Evolutionary conservation across 768 basidiomycete genomes (phyloP).

Genomic region (Termitomyces sp.): DNA sequence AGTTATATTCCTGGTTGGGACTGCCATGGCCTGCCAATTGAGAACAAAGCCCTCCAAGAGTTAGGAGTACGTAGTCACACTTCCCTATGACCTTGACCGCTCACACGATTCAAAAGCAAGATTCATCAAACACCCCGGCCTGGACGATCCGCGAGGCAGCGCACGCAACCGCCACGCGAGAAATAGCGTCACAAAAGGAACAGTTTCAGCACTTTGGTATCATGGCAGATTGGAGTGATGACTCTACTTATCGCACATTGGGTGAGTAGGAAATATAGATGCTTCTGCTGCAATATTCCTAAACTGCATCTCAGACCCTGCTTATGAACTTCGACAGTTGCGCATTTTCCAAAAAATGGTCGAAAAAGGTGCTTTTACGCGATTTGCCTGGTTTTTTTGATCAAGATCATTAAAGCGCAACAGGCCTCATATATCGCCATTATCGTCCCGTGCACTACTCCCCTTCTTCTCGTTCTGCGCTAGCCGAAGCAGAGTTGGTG

Average conservation of each 20-base stretch:
- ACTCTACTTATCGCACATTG: constrained; percentile 78
- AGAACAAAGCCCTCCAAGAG: constrained; percentile 84
- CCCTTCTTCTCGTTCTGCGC: constrained; percentile 87
- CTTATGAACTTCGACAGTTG: constrained; percentile 86
- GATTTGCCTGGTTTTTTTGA: background rate
- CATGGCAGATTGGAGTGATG: constrained; percentile 84
- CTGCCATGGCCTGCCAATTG: constrained; percentile 96
- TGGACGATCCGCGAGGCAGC: constrained; percentile 65
- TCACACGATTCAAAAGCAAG: constrained; percentile 34
- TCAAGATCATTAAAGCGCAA: background rate
- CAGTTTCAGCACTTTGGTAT: constrained; percentile 82
- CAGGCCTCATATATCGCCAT: constrained; percentile 79
- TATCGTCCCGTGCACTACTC: constrained; percentile 93
- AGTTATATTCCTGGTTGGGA: constrained; percentile 98
- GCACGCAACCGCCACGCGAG: constrained; percentile 60
- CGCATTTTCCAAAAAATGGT: constrained; percentile 86
- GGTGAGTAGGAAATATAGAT: constrained; percentile 36
- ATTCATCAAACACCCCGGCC: constrained; percentile 50
- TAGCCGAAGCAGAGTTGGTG: constrained; percentile 91
- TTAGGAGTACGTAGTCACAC: constrained; percentile 46
- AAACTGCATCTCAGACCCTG: constrained; percentile 50
- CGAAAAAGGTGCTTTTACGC: constrained; percentile 49
- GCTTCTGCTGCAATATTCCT: background rate
- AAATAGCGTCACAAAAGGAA: constrained; percentile 67
- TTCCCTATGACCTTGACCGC: background rate